Conservation (phyloP, 176 grass and related monocot species). For the Eleusine indica region DNA sequence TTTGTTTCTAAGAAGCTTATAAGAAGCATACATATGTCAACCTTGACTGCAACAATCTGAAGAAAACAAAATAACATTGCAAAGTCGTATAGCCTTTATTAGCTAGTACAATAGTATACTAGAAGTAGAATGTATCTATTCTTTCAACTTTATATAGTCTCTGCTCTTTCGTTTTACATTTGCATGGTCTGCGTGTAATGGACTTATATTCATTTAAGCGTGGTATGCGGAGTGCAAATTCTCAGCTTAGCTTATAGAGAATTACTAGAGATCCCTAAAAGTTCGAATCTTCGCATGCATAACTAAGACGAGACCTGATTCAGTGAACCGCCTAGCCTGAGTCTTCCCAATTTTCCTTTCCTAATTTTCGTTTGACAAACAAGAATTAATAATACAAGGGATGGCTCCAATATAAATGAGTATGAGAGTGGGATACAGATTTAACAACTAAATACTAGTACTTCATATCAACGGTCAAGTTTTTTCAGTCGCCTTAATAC, state of each 20-base stretch:
- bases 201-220: background rate
- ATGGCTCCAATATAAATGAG: background rate
- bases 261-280: too few relatives aligned
- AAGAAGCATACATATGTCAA: background rate
- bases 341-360: background rate
- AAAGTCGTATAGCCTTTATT: background rate
- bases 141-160: background rate
- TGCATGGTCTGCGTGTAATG: background rate
- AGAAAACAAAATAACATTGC: background rate
- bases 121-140: too few relatives aligned
- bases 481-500: too few relatives aligned
- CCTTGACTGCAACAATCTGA: background rate
- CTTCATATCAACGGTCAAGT: too few relatives aligned
- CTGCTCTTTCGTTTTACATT: background rate
- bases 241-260: too few relatives aligned
- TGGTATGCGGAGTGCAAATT: background rate
- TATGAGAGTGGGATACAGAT: background rate
- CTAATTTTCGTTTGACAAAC: background rate
- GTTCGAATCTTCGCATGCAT: too few relatives aligned
- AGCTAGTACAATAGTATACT: background rate
- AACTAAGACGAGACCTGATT: too few relatives aligned
- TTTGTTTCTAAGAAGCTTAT: background rate
- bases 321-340: too few relatives aligned
- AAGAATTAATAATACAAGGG: background rate
- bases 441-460: too few relatives aligned